Percentiles rank a stretch among this genome's conserved stretches.
These are phyloP conservation scores for Leptodontidium sp. DNA, from an alignment of 2,329 filamentous ascomycete species.

Conservation along the genomic window DNA sequence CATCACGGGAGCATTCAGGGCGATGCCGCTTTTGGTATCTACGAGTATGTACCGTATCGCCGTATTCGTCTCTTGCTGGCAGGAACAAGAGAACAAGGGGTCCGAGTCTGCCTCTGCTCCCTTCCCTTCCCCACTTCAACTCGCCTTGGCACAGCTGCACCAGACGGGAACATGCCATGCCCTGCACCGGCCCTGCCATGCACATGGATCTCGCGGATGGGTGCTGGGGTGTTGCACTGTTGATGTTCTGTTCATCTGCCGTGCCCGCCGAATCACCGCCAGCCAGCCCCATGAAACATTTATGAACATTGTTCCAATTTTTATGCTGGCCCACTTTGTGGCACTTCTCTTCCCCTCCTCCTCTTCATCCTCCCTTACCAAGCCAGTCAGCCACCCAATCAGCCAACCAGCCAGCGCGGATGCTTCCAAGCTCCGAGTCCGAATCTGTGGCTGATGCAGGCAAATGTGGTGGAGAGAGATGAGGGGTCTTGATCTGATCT, in stretches of 20 bases:
- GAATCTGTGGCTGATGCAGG: conserved; percentile 1
- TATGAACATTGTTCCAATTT: neutral
- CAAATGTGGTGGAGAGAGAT: neutral
- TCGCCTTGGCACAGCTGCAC: too few species aligned
- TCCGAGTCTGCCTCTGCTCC: neutral
- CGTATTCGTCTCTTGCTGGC: too few species aligned
- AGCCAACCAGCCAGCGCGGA: conserved; percentile 10
- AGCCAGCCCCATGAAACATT: neutral
- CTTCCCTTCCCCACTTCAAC: too few species aligned
- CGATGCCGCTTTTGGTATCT: too few species aligned
- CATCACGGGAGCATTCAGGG: too few species aligned
- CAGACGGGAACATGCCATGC: neutral
- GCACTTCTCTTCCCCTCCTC: neutral
- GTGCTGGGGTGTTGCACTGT: neutral
- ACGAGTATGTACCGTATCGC: too few species aligned
- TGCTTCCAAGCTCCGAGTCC: neutral
- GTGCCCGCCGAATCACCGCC: neutral
- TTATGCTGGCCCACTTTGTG: neutral
- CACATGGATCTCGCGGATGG: neutral
- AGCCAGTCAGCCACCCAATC: too few species aligned
- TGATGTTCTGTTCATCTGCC: conserved; percentile 13
- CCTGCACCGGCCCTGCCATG: neutral
- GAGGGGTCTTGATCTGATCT: neutral
- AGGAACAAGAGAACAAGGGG: too few species aligned
- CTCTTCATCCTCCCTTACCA: neutral